Base-by-base conservation (phyloP, 306 rosid species). In the Trifolium dubium region DNA sequence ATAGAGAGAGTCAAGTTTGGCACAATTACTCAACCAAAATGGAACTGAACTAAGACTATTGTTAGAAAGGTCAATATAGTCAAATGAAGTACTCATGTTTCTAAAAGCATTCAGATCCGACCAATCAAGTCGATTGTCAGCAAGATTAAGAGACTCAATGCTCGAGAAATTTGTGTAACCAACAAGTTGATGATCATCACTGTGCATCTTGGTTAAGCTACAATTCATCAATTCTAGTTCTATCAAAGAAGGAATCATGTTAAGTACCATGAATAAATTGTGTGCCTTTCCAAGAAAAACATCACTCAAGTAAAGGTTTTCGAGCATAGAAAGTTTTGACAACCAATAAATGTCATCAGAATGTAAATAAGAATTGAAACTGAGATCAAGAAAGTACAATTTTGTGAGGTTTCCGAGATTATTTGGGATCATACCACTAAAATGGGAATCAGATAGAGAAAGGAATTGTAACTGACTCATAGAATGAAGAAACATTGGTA, bases 381-480 rank as follows among this genome's bases (percentile, higher is more conserved):
- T 68, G 34, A 64, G 32, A 74, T 39, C 76, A 56, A 79, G 82
- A 78, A 59, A 14, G 15, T 0, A 0, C 79, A 69, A 43, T 46
- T 66, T 73, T 29, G 60, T 74, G 40, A 81, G 79, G 43, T 79
- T 73, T 5, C 75, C 83, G 53, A 73, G 64, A 35, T 37, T 56
- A 5, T 47, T 0, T 2, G 83, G 83, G 28, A 79, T 67, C 11
- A 12, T 73, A 2, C 83, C 83, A 58, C 37, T 10, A 1, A 79
- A 59, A 34, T 37, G 10, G 15, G 71, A 15, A 2, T 58, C 11
- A 28, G 70, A 66, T 47, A 79, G 74, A 66, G 44, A 65, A n/a
- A 79, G 79, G 30, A 8, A 8, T 46, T 47, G 34, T 32, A 79
- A 44, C 4, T 46, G 39, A 15, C 46, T 12, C 58, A 79, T 2